A percentile compares a stretch with the other conserved stretches of the same genome.
phyloP scores from a whole-genome alignment of 257 asterid species.

The Lycium barbarum region DNA sequence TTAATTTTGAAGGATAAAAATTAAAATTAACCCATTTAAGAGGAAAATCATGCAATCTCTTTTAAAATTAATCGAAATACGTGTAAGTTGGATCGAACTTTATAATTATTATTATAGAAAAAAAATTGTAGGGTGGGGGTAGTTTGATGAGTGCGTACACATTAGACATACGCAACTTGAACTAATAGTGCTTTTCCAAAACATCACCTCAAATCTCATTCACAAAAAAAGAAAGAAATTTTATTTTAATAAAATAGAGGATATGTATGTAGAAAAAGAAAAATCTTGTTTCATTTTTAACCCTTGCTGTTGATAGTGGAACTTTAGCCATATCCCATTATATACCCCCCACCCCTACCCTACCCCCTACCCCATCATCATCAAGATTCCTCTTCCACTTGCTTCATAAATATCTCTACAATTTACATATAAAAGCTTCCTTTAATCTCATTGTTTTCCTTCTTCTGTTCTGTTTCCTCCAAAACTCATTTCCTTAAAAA shows the following conservation, averaged over 20 bases:
- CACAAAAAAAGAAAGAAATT: neutral
- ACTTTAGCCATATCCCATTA: conserved; percentile 37
- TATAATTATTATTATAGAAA: too few species aligned
- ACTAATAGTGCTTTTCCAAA: neutral
- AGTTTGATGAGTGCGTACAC: neutral
- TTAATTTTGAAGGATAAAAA: too few species aligned
- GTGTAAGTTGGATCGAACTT: too few species aligned
- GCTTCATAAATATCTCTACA: neutral
- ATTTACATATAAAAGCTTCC: neutral
- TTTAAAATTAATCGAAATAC: too few species aligned
- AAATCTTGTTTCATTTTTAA: neutral
- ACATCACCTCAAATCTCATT: neutral
- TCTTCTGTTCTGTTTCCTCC: conserved; percentile 4
- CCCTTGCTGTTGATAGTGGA: conserved; percentile 38
- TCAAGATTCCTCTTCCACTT: conserved; percentile 26
- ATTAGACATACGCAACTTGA: conserved; percentile 11
- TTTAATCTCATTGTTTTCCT: neutral
- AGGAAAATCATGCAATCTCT: too few species aligned
- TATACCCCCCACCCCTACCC: neutral
- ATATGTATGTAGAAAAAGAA: neutral
- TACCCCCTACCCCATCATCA: neutral
- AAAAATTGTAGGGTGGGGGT: too few species aligned
- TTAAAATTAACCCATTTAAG: too few species aligned
- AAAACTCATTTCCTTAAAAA: neutral
- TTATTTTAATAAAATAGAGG: neutral